Percentiles rank a stretch among this genome's conserved stretches.
These are phyloP conservation scores for Petunia secreta DNA, from an alignment of 257 asterid species.

Conservation along the genomic window DNA sequence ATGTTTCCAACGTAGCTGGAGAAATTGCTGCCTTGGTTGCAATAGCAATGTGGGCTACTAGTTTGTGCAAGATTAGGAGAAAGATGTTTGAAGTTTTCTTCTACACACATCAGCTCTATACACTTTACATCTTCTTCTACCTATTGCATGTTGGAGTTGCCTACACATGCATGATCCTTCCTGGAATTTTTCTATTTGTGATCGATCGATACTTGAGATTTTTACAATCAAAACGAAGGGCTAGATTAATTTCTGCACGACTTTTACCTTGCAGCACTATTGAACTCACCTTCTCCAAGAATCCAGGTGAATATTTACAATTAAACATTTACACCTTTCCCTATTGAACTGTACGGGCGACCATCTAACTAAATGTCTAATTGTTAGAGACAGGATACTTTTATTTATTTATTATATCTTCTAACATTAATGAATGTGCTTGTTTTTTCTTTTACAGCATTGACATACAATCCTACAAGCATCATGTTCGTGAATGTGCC, in stretches of 20 bases:
- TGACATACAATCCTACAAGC: constrained; percentile 46
- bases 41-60: too few relatives aligned
- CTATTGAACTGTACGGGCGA: neutral
- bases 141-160: too few relatives aligned
- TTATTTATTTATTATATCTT: neutral
- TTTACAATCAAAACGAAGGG: constrained; percentile 54
- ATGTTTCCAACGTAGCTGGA: too few relatives aligned
- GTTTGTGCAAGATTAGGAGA: too few relatives aligned
- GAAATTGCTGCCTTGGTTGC: too few relatives aligned
- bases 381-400: neutral
- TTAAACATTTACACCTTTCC: neutral
- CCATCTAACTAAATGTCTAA: neutral
- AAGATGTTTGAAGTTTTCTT: too few relatives aligned
- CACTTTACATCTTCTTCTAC: too few relatives aligned
- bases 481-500: constrained; percentile 43
- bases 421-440: neutral
- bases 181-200: constrained; percentile 30
- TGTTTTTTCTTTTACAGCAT: constrained; percentile 25
- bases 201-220: constrained; percentile 64
- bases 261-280: constrained; percentile 55
- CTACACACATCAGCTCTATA: too few relatives aligned
- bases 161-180: too few relatives aligned
- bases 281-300: constrained; percentile 69
- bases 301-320: constrained; percentile 44
- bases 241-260: constrained; percentile 44